Conservation (phyloP, 129 eudicot species). For the Scalesia atractyloides region DNA sequence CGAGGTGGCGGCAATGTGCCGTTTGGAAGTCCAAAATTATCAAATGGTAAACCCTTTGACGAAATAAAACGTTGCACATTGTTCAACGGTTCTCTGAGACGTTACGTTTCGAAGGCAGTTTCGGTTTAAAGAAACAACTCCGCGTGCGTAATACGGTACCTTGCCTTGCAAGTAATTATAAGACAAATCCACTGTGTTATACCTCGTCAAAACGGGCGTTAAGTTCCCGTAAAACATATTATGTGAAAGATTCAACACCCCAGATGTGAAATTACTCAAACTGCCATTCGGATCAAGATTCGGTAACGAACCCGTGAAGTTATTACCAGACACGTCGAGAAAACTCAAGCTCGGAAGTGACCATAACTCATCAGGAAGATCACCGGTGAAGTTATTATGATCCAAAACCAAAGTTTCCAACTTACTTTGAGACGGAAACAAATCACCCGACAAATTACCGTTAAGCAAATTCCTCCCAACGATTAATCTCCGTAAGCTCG, state of each 20-base stretch:
- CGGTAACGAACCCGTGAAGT: conserved; percentile 69
- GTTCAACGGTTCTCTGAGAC: conserved; percentile 40
- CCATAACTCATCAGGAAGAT: conserved; percentile 67
- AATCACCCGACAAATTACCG: conserved; percentile 49
- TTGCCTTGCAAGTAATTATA: conserved; percentile 80
- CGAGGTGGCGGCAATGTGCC: conserved; percentile 41
- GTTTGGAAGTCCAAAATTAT: conserved; percentile 59
- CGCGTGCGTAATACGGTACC: conserved; percentile 51
- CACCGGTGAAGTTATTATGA: conserved; percentile 52
- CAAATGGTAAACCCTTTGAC: conserved; percentile 43
- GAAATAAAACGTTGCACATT: conserved; percentile 59
- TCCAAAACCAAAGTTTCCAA: conserved; percentile 55
- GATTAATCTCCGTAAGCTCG: conserved; percentile 50
- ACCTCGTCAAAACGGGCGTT: conserved; percentile 48
- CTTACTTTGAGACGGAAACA: conserved; percentile 51
- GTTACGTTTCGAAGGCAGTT: conserved; percentile 58
- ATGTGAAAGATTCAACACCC: conserved; percentile 63
- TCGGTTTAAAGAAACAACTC: conserved; percentile 30
- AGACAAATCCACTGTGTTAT: conserved; percentile 61
- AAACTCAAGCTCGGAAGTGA: conserved; percentile 59
- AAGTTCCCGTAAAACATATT: conserved; percentile 74
- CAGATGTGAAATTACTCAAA: conserved; percentile 25
- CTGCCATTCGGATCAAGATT: conserved; percentile 37
- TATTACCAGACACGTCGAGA: conserved; percentile 71
- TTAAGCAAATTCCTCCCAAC: conserved; percentile 56